Evolutionary conservation across 306 rosid species (phyloP).

Genomic region (Vicia faba): DNA sequence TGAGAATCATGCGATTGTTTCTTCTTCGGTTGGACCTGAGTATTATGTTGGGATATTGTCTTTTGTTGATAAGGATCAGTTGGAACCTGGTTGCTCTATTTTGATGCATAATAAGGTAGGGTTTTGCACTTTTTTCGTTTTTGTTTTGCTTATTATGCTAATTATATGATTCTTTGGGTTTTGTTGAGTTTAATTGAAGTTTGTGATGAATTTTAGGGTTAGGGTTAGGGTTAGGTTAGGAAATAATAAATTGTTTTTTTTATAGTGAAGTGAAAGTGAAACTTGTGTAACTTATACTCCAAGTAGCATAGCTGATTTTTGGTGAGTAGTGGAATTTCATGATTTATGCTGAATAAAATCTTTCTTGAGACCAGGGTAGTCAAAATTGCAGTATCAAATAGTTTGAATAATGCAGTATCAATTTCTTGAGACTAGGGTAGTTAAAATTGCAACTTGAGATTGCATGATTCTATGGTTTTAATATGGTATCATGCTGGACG

Average conservation of each 20-base stretch:
- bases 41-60: constrained; percentile 92
- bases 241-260: neutral
- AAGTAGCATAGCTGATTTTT: neutral
- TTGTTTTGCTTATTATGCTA: neutral
- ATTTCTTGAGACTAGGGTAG: neutral
- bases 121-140: constrained; percentile 8
- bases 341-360: neutral
- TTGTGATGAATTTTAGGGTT: constrained; percentile 11
- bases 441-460: neutral
- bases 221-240: constrained; percentile 41
- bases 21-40: constrained; percentile 96
- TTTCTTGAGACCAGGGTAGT: neutral
- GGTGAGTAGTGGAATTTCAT: neutral
- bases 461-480: neutral
- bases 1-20: constrained; percentile 95
- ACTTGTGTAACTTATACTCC: neutral
- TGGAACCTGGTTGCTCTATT: constrained; percentile 96
- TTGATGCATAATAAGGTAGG: constrained; percentile 96
- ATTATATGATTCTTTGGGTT: neutral
- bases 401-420: neutral
- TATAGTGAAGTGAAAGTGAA: neutral
- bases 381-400: neutral
- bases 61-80: constrained; percentile 94
- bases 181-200: neutral
- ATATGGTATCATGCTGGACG: constrained; percentile 7